Evolutionary conservation across 352 stramenopile species (phyloP).

Genomic region (Blastocystis sp.): DNA sequence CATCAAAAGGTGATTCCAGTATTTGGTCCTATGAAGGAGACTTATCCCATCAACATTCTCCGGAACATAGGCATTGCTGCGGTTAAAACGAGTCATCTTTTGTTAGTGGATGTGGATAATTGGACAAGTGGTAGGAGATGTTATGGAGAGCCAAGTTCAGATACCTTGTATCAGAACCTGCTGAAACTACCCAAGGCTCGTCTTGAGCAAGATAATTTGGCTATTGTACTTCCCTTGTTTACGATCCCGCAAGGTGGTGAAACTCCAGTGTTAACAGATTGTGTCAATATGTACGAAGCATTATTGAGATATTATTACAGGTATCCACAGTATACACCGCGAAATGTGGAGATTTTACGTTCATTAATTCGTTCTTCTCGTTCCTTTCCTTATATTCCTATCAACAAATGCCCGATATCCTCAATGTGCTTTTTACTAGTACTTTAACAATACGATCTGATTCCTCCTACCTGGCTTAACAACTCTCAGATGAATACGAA

Average conservation of each 20-base stretch:
- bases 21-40: background rate
- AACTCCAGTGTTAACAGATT: background rate
- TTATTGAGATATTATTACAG: background rate
- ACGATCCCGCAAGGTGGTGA: background rate
- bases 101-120: background rate
- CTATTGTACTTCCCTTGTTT: background rate
- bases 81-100: conserved; percentile 4
- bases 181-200: background rate
- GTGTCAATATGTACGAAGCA: background rate
- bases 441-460: background rate
- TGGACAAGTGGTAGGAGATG: background rate
- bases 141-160: background rate
- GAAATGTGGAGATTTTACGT: background rate
- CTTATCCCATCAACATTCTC: conserved; percentile 18
- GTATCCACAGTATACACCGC: background rate
- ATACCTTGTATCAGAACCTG: background rate
- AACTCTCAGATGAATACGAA: background rate
- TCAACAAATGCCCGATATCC: background rate
- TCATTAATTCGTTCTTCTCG: background rate
- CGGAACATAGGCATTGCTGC: background rate
- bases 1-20: background rate
- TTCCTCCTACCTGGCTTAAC: background rate
- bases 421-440: background rate
- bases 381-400: background rate
- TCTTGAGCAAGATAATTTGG: background rate